Evolutionary conservation across 768 basidiomycete genomes (phyloP).

Genomic region (Pleurotus tuoliensis): DNA sequence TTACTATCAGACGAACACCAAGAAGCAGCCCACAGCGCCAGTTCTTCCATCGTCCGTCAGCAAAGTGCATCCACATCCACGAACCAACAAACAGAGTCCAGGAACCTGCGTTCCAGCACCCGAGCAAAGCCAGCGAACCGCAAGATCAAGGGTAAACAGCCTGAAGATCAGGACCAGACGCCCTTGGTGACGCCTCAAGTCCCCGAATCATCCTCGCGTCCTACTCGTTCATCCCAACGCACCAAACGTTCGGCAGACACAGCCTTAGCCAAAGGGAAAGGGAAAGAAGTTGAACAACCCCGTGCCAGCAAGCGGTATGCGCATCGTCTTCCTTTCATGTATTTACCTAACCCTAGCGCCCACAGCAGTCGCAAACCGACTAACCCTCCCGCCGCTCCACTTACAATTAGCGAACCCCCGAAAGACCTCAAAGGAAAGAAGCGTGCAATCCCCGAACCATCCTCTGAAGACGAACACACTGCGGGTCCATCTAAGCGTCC

Average conservation of each 20-base stretch:
- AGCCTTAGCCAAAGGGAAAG: slow-evolving; percentile 55
- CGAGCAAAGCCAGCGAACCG: slow-evolving; percentile 73
- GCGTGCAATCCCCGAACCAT: slow-evolving; percentile 72
- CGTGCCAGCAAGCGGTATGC: slow-evolving; percentile 64
- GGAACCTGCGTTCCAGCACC: slow-evolving; percentile 68
- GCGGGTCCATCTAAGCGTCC: slow-evolving; percentile 56
- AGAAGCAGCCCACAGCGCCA: slow-evolving; percentile 71
- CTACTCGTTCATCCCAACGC: slow-evolving; percentile 29
- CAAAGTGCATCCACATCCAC: slow-evolving; percentile 34
- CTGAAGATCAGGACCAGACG: slow-evolving; percentile 29
- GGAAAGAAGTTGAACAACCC: slow-evolving; percentile 50
- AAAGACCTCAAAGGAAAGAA: slow-evolving; percentile 90
- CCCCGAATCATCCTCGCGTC: slow-evolving; percentile 31
- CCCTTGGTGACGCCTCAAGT: slow-evolving; percentile 28
- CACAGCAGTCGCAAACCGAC: slow-evolving; percentile 61
- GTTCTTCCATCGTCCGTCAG: slow-evolving; percentile 44
- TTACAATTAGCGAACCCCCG: slow-evolving; percentile 73
- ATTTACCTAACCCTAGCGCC: slow-evolving; percentile 17
- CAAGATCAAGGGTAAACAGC: slow-evolving; percentile 58
- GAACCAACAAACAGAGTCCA: slow-evolving; percentile 37
- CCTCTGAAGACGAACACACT: slow-evolving; percentile 62
- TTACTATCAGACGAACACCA: slow-evolving; percentile 69
- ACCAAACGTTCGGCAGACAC: slow-evolving; percentile 54
- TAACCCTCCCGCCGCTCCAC: slow-evolving; percentile 32
- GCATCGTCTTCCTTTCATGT: slow-evolving; percentile 16